Evolutionary conservation across 108 stramenopile species (phyloP), one percentile per base, ranked within the genome.

Genomic region (Nitzschia palea): DNA sequence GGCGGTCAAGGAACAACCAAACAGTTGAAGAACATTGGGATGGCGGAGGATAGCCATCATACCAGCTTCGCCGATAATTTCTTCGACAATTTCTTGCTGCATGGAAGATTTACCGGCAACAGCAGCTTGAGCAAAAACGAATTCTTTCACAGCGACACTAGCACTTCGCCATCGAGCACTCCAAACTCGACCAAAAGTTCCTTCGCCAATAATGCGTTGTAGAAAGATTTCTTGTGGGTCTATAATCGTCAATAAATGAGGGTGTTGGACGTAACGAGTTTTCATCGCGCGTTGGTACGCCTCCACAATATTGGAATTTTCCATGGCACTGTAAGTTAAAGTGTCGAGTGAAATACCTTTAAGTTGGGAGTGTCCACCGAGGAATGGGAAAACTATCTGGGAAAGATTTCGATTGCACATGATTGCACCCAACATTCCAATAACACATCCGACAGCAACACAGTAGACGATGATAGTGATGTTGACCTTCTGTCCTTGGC

Each of bases 1-100:
- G 31, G 91, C 87, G 14, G 97, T 98, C 50, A 97, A 65, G 31
- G 90, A 96, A 60, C 98, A 98, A 5, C 96, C 98, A 81, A 96
- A 98, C 6, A 98, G 83, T 54, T 97, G 96, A 6, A 98, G 79
- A 0, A 98, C 95, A 50, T 97, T 94, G 2, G 97, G 97, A 68
- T 98, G 98, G 26, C 95, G 85, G 32, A 98, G 75, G 53, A 94
- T 95, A 18, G 94, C 92, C 98, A 98, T 97, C 85, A 98, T 93
- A 3, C 96, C 97, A 25, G 98, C 98, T 74, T 98, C 98, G 8
- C 98, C 98, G 45, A 98, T 96, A 50, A 98, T 98, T 73, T 97
- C 98, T 74, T 98, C 96, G 15, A 98, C 88, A 55, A 98, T 96
- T 74, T 95, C 94, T 56, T 91, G 86, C 52, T 96, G 96, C 76